Percentiles rank a stretch among this genome's conserved stretches.
Conservation (phyloP, 371 early-diverging fungal species). For the Parasitella parasitica region DNA sequence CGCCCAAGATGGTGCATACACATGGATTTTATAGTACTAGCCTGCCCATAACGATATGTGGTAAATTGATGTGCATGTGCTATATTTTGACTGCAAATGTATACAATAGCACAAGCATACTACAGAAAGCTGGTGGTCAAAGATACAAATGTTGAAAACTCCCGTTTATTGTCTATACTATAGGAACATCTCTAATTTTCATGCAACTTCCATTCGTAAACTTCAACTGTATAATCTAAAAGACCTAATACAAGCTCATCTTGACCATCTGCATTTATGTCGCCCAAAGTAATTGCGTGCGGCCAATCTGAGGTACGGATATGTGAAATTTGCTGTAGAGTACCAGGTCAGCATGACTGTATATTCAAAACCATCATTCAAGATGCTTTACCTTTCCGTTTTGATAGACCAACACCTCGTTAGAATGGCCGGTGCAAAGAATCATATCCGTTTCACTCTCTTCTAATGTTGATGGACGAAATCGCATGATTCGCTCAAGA, state of each 20-base stretch:
- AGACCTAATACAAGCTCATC: constrained; percentile 47
- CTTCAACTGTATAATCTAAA: constrained; percentile 43
- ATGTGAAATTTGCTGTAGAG: constrained; percentile 24
- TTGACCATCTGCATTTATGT: constrained; percentile 47
- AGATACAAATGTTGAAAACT: too few relatives aligned
- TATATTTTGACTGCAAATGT: too few relatives aligned
- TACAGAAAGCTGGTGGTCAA: too few relatives aligned
- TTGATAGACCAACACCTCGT: constrained; percentile 34
- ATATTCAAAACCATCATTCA: neutral
- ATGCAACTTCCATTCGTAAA: constrained; percentile 29
- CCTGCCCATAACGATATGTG: too few relatives aligned
- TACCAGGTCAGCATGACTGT: neutral
- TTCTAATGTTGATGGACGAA: constrained; percentile 28
- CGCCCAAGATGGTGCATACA: too few relatives aligned
- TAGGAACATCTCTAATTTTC: neutral
- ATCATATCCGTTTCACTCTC: constrained; percentile 41
- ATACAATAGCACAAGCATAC: too few relatives aligned
- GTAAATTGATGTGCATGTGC: too few relatives aligned
- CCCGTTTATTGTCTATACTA: too few relatives aligned
- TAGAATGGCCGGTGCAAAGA: constrained; percentile 45
- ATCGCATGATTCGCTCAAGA: constrained; percentile 28
- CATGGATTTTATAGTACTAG: too few relatives aligned
- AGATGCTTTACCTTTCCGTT: constrained; percentile 33
- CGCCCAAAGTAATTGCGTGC: constrained; percentile 41
- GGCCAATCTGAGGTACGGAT: constrained; percentile 46